Base-by-base conservation (phyloP, 73 alveolate species). In the Symbiodinium natans region DNA sequence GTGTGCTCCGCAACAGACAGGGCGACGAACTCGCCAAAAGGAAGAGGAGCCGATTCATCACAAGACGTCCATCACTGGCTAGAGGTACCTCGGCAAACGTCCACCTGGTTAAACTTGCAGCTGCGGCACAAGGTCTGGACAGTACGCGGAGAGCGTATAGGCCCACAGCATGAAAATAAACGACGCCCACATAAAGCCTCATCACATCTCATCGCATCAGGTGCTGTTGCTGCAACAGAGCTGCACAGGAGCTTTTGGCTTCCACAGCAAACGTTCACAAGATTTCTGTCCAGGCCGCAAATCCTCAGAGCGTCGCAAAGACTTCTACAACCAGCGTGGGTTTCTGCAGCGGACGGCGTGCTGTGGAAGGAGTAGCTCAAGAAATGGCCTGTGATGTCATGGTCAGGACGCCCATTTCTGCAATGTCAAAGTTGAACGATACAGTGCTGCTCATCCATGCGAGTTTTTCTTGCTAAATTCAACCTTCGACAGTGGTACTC, bases 151-250 rank as follows among this genome's bases (percentile, higher is more conserved):
- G 39, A 90, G 52, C 27, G 87, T 90, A 80, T 90, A 73, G 88
- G 97, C 83, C 56, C 46, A 41, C 29, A 90, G 80, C 36, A 90
- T 90, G 54, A 90, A 90, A 83, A 90, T 13, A 40, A 82, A 90
- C 25, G 89, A 90, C 4, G 88, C 82, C 97, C 97, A 90, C 97
- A 90, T 90, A 40, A 71, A 21, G 83, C 86, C 97, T 90, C 86
- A 75, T 46, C 59, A 6, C 21, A 9, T 46, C 6, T 46, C 59
- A 46, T 46, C 59, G 59, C n/a, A n/a, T n/a, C n/a, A n/a, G n/a
- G n/a, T n/a, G n/a, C n/a, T n/a, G n/a, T n/a, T n/a, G n/a, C n/a
- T n/a, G n/a, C n/a, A n/a, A n/a, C n/a, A n/a, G n/a, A n/a, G n/a
- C n/a, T n/a, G n/a, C n/a, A n/a, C n/a, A n/a, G n/a, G n/a, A n/a